Evolutionary conservation across 2,329 filamentous ascomycete genomes (phyloP).

Genomic region (Cryoendolithus antarcticus): DNA sequence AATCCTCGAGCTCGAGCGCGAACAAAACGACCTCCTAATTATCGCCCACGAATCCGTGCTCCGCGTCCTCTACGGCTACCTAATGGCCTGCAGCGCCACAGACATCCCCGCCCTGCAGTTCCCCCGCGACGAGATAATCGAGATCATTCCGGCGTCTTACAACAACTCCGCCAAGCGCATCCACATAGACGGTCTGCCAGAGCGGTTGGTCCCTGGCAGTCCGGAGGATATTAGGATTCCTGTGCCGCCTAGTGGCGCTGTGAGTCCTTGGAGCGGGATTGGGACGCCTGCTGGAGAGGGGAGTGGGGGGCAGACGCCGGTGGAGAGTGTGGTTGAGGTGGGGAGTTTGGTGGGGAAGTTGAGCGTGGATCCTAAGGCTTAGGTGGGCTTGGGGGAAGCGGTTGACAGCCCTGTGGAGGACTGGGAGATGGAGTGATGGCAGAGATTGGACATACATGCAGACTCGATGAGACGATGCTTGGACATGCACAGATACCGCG

Average conservation of each 20-base stretch:
- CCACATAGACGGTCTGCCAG: conserved; percentile 59
- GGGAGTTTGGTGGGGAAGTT: too few species aligned
- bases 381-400: too few species aligned
- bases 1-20: conserved; percentile 90
- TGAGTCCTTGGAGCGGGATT: conserved; percentile 31
- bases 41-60: conserved; percentile 98
- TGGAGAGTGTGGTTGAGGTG: too few species aligned
- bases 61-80: conserved; percentile 87
- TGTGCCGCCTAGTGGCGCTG: conserved; percentile 48
- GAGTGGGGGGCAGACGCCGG: too few species aligned
- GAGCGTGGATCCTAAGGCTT: too few species aligned
- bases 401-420: too few species aligned
- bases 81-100: conserved; percentile 95
- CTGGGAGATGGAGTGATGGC: too few species aligned
- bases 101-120: conserved; percentile 91
- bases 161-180: conserved; percentile 92
- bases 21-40: conserved; percentile 94
- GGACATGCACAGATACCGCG: too few species aligned
- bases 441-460: too few species aligned
- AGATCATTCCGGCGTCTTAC: conserved; percentile 95
- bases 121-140: conserved; percentile 92
- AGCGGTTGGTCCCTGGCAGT: conserved; percentile 59
- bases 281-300: conserved; percentile 20
- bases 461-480: too few species aligned
- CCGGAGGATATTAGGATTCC: conserved; percentile 74